Evolutionary conservation across 768 basidiomycete species (phyloP), one percentile per base, ranked within the genome.

Genomic region (Boletus barrowsii): DNA sequence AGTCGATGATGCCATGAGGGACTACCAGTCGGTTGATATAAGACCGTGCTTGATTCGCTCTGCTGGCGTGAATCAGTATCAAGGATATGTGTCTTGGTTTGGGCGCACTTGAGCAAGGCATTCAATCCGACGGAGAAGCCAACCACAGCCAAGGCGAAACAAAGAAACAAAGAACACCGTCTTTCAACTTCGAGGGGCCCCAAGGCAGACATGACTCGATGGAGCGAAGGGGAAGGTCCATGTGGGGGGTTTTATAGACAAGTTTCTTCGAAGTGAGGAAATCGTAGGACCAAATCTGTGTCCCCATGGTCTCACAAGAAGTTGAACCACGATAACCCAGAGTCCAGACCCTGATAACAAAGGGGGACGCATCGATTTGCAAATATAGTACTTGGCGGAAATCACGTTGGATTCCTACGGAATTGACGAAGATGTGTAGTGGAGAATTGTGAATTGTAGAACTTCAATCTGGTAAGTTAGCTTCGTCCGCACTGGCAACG

Each of bases 101-200:
- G 3, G 8, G 51, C 65, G 33, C 36, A 61, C 65, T 63, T 66
- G 59, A 63, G 29, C 45, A 59, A 48, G 2, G 65, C 59, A 49
- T 63, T 63, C 39, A 63, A 22, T 10, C 62, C 62, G 5, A 66
- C 57, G 13, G 53, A 47, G 22, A 47, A 47, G 6, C 57, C 59
- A 5, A 70, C 60, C 10, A 67, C 47, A 1, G 67, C 62, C 57
- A 70, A 73, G 14, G 64, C 63, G 51, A 65, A 71, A 39, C 71
- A 68, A 37, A 75, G 59, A 22, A 58, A 56, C 32, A 74, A 63
- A 2, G 64, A 47, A 33, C 56, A 49, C 8, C 72, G 56, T 41
- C 62, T 62, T 29, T 30, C 53, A 15, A 44, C 36, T 42, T 41
- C 26, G 30, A 57, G 37, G 22, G 48, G 51, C 24, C 44, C 29